A percentile compares a stretch with the other conserved stretches of the same genome.
These are phyloP conservation scores for Lactifluus pinguis DNA, from an alignment of 768 basidiomycete genomes.

Conservation along the genomic window DNA sequence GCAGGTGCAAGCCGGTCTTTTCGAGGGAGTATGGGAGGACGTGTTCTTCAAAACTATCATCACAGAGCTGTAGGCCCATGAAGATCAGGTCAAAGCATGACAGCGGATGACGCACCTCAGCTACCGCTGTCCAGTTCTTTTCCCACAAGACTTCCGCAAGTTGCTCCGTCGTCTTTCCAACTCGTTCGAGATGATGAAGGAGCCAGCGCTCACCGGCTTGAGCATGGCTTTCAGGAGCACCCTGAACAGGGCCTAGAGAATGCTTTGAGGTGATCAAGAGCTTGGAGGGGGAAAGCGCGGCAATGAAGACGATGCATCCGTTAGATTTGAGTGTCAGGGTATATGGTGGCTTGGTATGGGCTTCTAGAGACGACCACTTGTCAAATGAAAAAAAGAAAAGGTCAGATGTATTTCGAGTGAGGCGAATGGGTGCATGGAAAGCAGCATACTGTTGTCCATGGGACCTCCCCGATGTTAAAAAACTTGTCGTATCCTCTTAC, in stretches of 20 bases:
- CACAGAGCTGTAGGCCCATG: constrained; percentile 67
- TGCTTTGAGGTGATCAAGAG: constrained; percentile 91
- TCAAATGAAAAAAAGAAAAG: not conserved
- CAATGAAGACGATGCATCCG: constrained; percentile 95
- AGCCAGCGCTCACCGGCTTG: constrained; percentile 82
- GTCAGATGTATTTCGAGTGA: not conserved
- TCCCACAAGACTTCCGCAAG: constrained; percentile 71
- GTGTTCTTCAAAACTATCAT: constrained; percentile 96
- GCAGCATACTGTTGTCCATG: constrained; percentile 78
- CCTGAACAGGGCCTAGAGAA: constrained; percentile 54
- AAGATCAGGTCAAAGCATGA: not conserved
- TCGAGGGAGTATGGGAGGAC: constrained; percentile 78
- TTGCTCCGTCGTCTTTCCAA: constrained; percentile 60
- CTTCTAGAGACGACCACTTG: constrained; percentile 69
- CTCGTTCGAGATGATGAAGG: constrained; percentile 48
- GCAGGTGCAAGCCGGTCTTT: constrained; percentile 83
- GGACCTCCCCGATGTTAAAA: constrained; percentile 95
- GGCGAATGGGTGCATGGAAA: no score
- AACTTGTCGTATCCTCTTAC: constrained; percentile 97
- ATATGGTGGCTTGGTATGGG: constrained; percentile 68
- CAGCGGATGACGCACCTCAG: constrained; percentile 59
- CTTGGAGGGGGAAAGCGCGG: constrained; percentile 64
- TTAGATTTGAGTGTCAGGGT: constrained; percentile 89
- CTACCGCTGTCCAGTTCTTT: constrained; percentile 79
- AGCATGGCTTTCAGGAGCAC: constrained; percentile 54